phyloP scores from a whole-genome alignment of 352 stramenopile species.

The Phytophthora litchii region DNA sequence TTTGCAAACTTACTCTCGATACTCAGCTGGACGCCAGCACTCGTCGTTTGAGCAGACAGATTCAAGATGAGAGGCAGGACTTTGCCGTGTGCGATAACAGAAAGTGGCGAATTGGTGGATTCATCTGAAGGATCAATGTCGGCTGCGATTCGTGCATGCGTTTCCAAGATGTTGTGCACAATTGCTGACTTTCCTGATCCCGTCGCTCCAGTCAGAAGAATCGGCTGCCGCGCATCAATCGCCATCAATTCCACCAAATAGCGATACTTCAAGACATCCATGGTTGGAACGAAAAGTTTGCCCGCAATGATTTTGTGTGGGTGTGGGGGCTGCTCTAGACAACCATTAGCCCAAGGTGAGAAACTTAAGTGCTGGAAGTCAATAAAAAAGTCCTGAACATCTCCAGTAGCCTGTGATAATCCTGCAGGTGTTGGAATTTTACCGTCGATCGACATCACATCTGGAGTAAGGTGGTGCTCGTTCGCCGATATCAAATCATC shows the following conservation, averaged over 20 bases:
- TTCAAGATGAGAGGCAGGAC: slow-evolving; percentile 70
- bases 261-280: slow-evolving; percentile 69
- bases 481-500: slow-evolving; percentile 44
- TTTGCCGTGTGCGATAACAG: slow-evolving; percentile 29
- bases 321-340: slow-evolving; percentile 16
- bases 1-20: slow-evolving; percentile 92
- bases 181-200: slow-evolving; percentile 90
- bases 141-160: slow-evolving; percentile 28
- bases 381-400: slow-evolving; percentile 75
- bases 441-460: slow-evolving; percentile 57
- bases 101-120: slow-evolving; percentile 16
- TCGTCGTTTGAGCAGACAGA: slow-evolving; percentile 90
- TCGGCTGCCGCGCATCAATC: slow-evolving; percentile 64
- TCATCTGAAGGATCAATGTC: slow-evolving; percentile 24
- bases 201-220: slow-evolving; percentile 90
- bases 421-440: slow-evolving; percentile 53
- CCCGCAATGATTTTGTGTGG: slow-evolving; percentile 19
- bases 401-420: slow-evolving; percentile 50
- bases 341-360: slow-evolving; percentile 49
- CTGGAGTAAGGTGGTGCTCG: slow-evolving; percentile 52
- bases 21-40: slow-evolving; percentile 75
- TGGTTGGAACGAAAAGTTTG: slow-evolving; percentile 63
- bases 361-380: slow-evolving; percentile 71
- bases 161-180: slow-evolving; percentile 70
- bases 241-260: slow-evolving; percentile 60